Evolutionary conservation across 2,329 filamentous ascomycete genomes (phyloP).

Genomic region (Venturia aucupariae): DNA sequence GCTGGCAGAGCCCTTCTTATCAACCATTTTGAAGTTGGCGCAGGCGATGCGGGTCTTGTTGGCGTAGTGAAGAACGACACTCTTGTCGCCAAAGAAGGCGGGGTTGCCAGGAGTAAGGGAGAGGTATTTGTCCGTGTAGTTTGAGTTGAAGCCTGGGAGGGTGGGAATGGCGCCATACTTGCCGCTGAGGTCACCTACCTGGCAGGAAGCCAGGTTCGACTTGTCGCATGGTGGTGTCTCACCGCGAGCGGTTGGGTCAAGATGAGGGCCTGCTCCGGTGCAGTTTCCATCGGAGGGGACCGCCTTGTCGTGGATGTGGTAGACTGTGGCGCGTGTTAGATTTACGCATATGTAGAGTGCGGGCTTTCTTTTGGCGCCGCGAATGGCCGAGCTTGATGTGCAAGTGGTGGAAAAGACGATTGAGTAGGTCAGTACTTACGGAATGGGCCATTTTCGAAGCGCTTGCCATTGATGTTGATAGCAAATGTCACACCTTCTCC

Average conservation of each 20-base stretch:
- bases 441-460: not conserved
- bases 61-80: constrained; percentile 44
- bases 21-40: constrained; percentile 39
- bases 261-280: constrained; percentile 31
- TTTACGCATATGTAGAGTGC: too few species aligned
- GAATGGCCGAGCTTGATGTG: not conserved
- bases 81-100: constrained; percentile 46
- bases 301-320: constrained; percentile 37
- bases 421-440: constrained; percentile 7
- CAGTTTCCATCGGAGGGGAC: constrained; percentile 36
- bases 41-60: constrained; percentile 48
- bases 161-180: constrained; percentile 30
- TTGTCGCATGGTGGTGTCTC: constrained; percentile 30
- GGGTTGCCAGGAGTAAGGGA: constrained; percentile 32
- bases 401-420: not conserved
- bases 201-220: constrained; percentile 29
- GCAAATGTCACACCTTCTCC: constrained; percentile 12
- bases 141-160: constrained; percentile 12
- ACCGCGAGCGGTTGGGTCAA: constrained; percentile 34
- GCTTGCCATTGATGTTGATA: constrained; percentile 15
- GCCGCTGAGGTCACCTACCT: constrained; percentile 37
- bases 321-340: constrained; percentile 24
- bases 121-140: constrained; percentile 28
- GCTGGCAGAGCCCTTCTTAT: constrained; percentile 13
- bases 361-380: too few species aligned